A percentile compares a stretch with the other conserved stretches of the same genome.
Evolutionary conservation across 2,329 filamentous ascomycete genomes (phyloP).

Genomic region (Cercospora zeina): DNA sequence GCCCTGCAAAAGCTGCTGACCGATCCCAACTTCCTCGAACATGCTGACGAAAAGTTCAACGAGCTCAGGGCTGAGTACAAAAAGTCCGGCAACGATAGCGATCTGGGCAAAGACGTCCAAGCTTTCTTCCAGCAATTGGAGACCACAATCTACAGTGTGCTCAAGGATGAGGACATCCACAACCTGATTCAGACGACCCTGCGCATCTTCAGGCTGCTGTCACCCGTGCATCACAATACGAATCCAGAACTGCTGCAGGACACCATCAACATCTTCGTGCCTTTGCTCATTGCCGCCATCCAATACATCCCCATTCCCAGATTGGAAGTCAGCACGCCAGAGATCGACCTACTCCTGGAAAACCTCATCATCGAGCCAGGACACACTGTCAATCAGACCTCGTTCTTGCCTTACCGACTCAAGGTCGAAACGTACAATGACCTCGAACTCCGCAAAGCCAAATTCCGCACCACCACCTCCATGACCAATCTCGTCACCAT

Average conservation of each 20-base stretch:
- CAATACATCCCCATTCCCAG: constrained; percentile 89
- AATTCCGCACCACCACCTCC: constrained; percentile 66
- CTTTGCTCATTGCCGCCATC: constrained; percentile 71
- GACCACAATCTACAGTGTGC: constrained; percentile 65
- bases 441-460: constrained; percentile 78
- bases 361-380: constrained; percentile 90
- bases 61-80: constrained; percentile 59
- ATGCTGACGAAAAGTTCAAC: constrained; percentile 65
- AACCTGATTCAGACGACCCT: constrained; percentile 66
- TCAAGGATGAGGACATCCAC: constrained; percentile 70
- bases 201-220: constrained; percentile 68
- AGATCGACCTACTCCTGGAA: constrained; percentile 82
- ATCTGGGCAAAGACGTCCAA: constrained; percentile 71
- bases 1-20: constrained; percentile 78
- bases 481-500: constrained; percentile 70
- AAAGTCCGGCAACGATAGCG: constrained; percentile 63
- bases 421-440: constrained; percentile 83
- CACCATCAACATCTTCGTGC: constrained; percentile 75
- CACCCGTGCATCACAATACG: constrained; percentile 61
- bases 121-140: constrained; percentile 68
- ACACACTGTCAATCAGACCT: constrained; percentile 76
- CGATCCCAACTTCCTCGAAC: constrained; percentile 81
- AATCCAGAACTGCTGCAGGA: constrained; percentile 75
- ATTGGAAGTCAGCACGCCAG: constrained; percentile 80
- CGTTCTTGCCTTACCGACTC: constrained; percentile 83